These are phyloP conservation scores for Naganishia sp. DNA, from an alignment of 1,284 basidiomycete genomes.

Conservation along the genomic window DNA sequence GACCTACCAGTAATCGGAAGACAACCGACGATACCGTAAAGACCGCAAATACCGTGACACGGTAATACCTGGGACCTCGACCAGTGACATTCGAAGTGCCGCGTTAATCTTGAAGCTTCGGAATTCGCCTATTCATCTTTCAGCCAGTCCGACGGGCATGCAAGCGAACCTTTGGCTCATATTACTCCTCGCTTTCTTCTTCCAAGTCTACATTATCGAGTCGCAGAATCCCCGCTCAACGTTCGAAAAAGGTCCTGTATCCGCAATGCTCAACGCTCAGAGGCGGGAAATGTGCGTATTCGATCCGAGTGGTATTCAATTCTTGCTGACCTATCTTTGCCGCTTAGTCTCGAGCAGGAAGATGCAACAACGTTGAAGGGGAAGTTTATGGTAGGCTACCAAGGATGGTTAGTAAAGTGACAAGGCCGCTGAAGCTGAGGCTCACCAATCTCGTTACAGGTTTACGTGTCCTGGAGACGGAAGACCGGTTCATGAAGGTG, in stretches of 20 bases:
- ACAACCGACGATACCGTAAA: too few species aligned
- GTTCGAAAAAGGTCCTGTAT: background rate
- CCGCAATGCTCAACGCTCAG: background rate
- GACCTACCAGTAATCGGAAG: too few species aligned
- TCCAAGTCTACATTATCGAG: conserved; percentile 20
- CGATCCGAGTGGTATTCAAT: too few species aligned
- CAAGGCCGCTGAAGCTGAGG: conserved; percentile 5
- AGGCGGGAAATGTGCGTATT: background rate
- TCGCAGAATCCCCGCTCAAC: background rate
- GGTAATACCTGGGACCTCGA: too few species aligned
- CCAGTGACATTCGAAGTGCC: too few species aligned
- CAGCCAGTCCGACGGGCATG: background rate
- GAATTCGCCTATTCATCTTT: too few species aligned
- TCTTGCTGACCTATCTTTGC: background rate
- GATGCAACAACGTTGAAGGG: conserved; percentile 65
- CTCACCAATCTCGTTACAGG: conserved; percentile 52
- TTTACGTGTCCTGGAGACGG: conserved; percentile 71
- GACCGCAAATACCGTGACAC: too few species aligned
- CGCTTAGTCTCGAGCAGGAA: conserved; percentile 47
- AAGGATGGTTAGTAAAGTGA: conserved; percentile 67
- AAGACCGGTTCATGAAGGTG: conserved; percentile 63
- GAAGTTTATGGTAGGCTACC: conserved; percentile 77
- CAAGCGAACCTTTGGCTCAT: conserved; percentile 1
- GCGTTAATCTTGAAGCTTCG: too few species aligned
- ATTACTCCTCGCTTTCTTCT: conserved; percentile 15